Conservation (phyloP, 2,329 filamentous ascomycete genomes). For the Zasmidium angulare region DNA sequence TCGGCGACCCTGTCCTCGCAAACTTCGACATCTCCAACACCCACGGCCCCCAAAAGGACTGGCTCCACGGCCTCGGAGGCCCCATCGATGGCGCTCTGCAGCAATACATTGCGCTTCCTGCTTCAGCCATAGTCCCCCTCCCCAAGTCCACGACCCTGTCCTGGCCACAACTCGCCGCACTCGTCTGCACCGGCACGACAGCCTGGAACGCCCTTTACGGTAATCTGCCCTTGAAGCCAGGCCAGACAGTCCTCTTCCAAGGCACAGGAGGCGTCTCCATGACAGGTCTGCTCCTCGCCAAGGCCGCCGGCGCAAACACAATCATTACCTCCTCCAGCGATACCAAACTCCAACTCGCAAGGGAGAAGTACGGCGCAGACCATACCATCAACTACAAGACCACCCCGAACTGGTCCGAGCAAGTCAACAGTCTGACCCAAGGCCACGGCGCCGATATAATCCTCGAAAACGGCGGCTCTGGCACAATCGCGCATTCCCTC, state of each 20-base stretch:
- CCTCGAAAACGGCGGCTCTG: conserved; percentile 48
- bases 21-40: conserved; percentile 31
- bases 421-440: conserved; percentile 49
- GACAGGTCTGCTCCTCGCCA: conserved; percentile 30
- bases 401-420: conserved; percentile 57
- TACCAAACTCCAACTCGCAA: conserved; percentile 54
- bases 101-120: conserved; percentile 59
- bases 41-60: conserved; percentile 50
- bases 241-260: conserved; percentile 24
- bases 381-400: conserved; percentile 60
- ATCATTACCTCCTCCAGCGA: conserved; percentile 61
- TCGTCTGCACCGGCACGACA: conserved; percentile 21
- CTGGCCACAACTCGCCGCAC: conserved; percentile 21
- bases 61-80: conserved; percentile 53
- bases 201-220: conserved; percentile 21
- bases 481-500: conserved; percentile 15
- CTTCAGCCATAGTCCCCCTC: conserved; percentile 52
- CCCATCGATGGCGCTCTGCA: conserved; percentile 58
- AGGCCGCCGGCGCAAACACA: conserved; percentile 38
- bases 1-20: conserved; percentile 63
- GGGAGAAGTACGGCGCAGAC: conserved; percentile 56
- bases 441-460: conserved; percentile 46
- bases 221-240: conserved; percentile 21
- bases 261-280: conserved; percentile 47
- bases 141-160: conserved; percentile 39